A percentile compares a stretch with the other conserved stretches of the same genome.
Conservation (phyloP, 2,329 filamentous ascomycete genomes). For the Neophaeococcomyces aloes region DNA sequence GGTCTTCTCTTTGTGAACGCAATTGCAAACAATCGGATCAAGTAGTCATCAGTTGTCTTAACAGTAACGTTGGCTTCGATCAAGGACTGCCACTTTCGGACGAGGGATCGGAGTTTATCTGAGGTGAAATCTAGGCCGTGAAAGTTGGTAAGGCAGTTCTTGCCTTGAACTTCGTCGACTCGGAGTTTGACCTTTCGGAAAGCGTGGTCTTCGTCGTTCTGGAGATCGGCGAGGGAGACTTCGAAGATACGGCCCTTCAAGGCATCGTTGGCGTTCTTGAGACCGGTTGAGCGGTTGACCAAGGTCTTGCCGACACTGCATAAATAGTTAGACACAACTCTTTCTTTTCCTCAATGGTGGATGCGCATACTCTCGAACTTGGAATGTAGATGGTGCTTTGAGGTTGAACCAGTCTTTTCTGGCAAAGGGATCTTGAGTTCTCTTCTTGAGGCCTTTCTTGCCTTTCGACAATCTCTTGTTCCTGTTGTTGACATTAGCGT, state of each 20-base stretch:
- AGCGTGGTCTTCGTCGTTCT: conserved; percentile 99
- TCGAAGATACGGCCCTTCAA: conserved; percentile 98
- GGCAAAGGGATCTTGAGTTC: conserved; percentile 91
- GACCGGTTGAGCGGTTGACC: conserved; percentile 97
- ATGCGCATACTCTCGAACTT: conserved; percentile 77
- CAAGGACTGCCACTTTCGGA: conserved; percentile 98
- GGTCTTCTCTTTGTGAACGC: conserved; percentile 98
- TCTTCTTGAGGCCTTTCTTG: conserved; percentile 99
- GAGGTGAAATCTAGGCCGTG: conserved; percentile 99
- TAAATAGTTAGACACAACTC: conserved; percentile 27
- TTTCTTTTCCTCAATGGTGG: conserved; percentile 15
- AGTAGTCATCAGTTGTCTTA: conserved; percentile 99
- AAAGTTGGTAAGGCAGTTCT: conserved; percentile 99
- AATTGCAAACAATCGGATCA: conserved; percentile 96
- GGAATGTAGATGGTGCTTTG: conserved; percentile 96
- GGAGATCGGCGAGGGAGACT: conserved; percentile 95
- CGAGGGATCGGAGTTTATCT: conserved; percentile 97
- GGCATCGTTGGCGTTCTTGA: conserved; percentile 99
- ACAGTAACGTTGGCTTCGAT: conserved; percentile 99
- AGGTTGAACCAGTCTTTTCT: conserved; percentile 99
- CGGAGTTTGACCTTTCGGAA: conserved; percentile 99
- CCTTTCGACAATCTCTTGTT: conserved; percentile 99
- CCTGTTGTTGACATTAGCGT: conserved; percentile 38
- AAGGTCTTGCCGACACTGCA: conserved; percentile 97
- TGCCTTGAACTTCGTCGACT: conserved; percentile 97